Evolutionary conservation across 768 basidiomycete species (phyloP), one percentile per base, ranked within the genome.

Genomic region (Tylopilus balloui): DNA sequence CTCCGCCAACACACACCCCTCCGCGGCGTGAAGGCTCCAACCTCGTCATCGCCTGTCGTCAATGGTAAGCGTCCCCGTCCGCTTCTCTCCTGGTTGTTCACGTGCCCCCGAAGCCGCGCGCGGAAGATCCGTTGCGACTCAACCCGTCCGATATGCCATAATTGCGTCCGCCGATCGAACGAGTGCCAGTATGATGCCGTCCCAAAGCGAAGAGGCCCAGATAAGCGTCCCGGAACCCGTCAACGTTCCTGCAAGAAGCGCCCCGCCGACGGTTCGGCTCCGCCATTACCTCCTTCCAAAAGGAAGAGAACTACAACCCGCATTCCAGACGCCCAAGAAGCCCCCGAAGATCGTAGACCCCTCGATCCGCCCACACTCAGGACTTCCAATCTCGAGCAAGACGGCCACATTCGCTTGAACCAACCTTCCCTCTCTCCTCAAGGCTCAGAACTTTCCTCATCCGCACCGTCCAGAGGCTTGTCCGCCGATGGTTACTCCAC

Each of bases 61-160:
- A 88, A 66, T 90, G 87, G 87, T 89, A 65, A 62, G 84, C 55
- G 52, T 50, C 54, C 42, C 66, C 71, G 66, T 49, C 42, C 31
- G 38, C 62, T 56, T 57, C 55, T 59, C 58, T 57, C 60, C 53
- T 7, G 25, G 46, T 56, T 45, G 41, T 55, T 67, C 60, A 69
- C 65, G 61, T 69, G 54, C 41, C n/a, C 63, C 55, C 60, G 64
- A 72, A 90, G 88, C 69, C 88, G 88, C 57, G 78, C 80, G 54
- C 79, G 88, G 66, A 91, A 91, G 76, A 89, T 90, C 60, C 81
- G 84, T 51, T 91, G 88, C 73, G 88, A 90, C 67, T 90, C 88
- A 49, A 85, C 81, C 28, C 76, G 88, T 63, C 88, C 88, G 55
- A 74, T 77, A 48, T 91, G 88, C 73, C 79, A 83, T 73, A 91